Evolutionary conservation across 306 rosid species (phyloP), one percentile per base, ranked within the genome.

Genomic region (Cucurbita pepo): DNA sequence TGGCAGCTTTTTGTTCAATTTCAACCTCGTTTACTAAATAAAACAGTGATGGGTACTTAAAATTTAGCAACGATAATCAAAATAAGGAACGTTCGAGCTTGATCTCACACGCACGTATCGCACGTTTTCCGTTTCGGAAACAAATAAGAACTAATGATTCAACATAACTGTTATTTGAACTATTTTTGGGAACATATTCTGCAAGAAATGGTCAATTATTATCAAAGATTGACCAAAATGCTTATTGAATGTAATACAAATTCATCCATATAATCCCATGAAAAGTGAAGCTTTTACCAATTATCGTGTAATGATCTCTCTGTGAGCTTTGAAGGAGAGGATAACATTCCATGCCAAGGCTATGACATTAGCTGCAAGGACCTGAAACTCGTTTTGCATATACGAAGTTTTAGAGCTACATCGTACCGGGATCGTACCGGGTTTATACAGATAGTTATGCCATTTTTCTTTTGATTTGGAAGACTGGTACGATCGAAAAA

Each of bases 291-390:
- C 18, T 50, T n/a, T 53, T 74, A 82, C 90, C 94, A 86, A 87
- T 83, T 87, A 87, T 83, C 87, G 86, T 60, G 65, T 79, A 75
- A 82, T 72, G 71, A 94, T 83, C 84, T 88, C 94, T 60, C 81
- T 89, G 89, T 90, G 98, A 64, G 98, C 92, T 89, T 81, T 94
- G 64, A 83, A 94, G 51, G 97, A 94, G 78, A 94, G 96, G 79
- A 94, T 86, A n/a, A 94, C 98, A 85, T 94, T 90, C 96, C 98
- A 94, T 41, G 77, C 80, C 76, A 94, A 74, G 74, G 98, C 85
- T 77, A 94, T 41, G 76, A 86, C 70, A 76, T 94, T 94, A 41
- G 98, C 97, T 67, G 95, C 92, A 79, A 94, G 97, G 60, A 94
- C 98, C 97, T 94, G 91, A 51, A 84, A 82, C 79, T 69, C 36